Evolutionary conservation across 2,329 filamentous ascomycete genomes (phyloP), one percentile per base, ranked within the genome.

Genomic region (Venturia oleaginea): DNA sequence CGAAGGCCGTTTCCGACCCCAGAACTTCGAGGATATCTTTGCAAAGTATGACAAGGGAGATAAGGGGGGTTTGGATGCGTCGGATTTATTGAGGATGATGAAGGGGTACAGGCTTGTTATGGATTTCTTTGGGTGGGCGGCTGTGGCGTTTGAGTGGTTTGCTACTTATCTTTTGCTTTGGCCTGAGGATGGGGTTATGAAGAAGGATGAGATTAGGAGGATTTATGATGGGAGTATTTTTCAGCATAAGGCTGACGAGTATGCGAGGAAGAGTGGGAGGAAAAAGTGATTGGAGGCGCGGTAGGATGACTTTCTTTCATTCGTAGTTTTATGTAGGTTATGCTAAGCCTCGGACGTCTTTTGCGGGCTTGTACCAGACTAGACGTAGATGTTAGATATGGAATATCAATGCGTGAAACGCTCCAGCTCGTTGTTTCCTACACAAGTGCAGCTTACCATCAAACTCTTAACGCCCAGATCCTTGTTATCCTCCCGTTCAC

Each of bases 181-280:
- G 79, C 82, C 83, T 0, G 76, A 79, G 48, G 81, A 86, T 69
- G 83, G 83, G 0, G 74, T 75, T 61, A 78, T 86, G 73, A 77
- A 72, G 69, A 86, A 86, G 72, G 83, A 86, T 57, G 83, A 86
- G 63, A 76, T 83, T 22, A 71, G 81, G n/a, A 70, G 77, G 8
- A 73, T 83, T 6, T 83, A 79, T 67, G 80, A 83, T 70, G 81
- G 82, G 10, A 81, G 80, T 69, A 75, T 83, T 51, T 83, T 81
- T 67, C 79, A 80, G 66, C 73, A 71, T 24, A 75, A 78, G 65
- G 75, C 74, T 5, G 69, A 73, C 60, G 73, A 75, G 65, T 71
- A 70, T 64, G 68, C 68, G 34, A 60, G 38, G 62, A 34, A 34
- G 19, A 57, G 51, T 11, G 51, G 51, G 27, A 57, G 24, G 17